These are phyloP conservation scores for Mucor velutinosus DNA, from an alignment of 371 early-diverging fungal species.

Conservation along the genomic window DNA sequence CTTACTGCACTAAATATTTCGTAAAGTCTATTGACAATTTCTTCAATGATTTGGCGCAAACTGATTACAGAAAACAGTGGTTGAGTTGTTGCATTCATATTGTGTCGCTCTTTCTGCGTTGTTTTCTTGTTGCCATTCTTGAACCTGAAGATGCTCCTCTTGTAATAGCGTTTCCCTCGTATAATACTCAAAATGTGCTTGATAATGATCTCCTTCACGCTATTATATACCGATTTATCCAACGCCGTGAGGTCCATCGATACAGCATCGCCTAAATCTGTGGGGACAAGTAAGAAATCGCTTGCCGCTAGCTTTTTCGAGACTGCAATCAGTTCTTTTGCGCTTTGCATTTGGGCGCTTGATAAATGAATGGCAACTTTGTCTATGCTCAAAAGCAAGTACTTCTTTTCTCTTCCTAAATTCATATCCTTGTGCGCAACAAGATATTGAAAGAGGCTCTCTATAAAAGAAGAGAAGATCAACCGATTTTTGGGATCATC, in stretches of 20 bases:
- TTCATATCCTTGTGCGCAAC: neutral
- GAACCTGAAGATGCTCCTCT: neutral
- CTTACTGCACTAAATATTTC: neutral
- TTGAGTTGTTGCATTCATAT: neutral
- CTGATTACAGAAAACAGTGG: neutral
- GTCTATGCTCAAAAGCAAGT: neutral
- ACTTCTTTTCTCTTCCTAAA: neutral
- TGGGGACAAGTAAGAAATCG: neutral
- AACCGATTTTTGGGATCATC: neutral
- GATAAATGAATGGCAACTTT: neutral
- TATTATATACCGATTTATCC: neutral
- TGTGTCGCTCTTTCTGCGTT: neutral
- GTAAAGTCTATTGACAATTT: neutral
- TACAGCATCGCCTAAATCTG: neutral
- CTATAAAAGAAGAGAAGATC: neutral
- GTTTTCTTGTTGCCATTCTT: neutral
- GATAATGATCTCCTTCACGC: neutral
- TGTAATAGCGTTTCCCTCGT: neutral
- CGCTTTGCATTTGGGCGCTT: neutral
- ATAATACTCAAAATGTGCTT: neutral
- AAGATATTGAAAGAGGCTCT: neutral
- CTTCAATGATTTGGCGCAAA: neutral
- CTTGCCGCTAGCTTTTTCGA: neutral
- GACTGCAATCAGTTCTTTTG: neutral
- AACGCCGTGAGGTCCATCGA: neutral